Conservation (phyloP, 1,284 basidiomycete species). For the Malassezia slooffiae region DNA sequence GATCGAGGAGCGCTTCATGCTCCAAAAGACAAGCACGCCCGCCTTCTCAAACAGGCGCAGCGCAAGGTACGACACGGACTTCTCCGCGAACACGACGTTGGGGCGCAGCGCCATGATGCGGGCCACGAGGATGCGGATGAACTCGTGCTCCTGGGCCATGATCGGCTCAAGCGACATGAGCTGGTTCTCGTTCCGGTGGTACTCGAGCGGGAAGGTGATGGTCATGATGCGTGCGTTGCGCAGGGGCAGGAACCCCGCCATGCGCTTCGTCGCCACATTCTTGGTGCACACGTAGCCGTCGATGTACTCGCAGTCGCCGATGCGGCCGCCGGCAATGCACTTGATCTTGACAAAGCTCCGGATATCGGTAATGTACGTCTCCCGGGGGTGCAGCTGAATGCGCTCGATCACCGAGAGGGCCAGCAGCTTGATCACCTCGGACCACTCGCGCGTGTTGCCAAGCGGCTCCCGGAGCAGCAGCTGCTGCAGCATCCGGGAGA, state of each 20-base stretch:
- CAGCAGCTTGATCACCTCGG: conserved; percentile 31
- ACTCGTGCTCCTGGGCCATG: conserved; percentile 85
- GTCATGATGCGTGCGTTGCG: conserved; percentile 84
- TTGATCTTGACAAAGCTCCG: conserved; percentile 95
- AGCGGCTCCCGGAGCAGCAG: conserved; percentile 25
- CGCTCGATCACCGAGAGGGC: conserved; percentile 32
- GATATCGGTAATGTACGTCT: conserved; percentile 77
- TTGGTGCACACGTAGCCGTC: conserved; percentile 95
- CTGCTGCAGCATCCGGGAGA: conserved; percentile 37
- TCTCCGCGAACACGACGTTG: conserved; percentile 82
- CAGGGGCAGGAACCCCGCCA: conserved; percentile 52
- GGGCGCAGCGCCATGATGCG: conserved; percentile 82
- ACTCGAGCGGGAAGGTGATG: conserved; percentile 89
- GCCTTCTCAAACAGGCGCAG: conserved; percentile 77
- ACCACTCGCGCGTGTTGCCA: conserved; percentile 28
- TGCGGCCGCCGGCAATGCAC: conserved; percentile 86
- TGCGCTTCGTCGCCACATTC: conserved; percentile 84
- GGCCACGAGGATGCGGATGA: conserved; percentile 74
- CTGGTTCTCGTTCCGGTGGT: conserved; percentile 75
- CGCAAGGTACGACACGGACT: conserved; percentile 81
- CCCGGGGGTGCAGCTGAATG: conserved; percentile 47
- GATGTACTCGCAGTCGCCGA: conserved; percentile 87
- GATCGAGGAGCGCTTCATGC: conserved; percentile 77
- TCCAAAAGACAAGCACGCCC: conserved; percentile 79
- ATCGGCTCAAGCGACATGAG: conserved; percentile 88